Base-by-base conservation (phyloP, 2,329 filamentous ascomycete genomes). In the Talaromyces rugulosus region DNA sequence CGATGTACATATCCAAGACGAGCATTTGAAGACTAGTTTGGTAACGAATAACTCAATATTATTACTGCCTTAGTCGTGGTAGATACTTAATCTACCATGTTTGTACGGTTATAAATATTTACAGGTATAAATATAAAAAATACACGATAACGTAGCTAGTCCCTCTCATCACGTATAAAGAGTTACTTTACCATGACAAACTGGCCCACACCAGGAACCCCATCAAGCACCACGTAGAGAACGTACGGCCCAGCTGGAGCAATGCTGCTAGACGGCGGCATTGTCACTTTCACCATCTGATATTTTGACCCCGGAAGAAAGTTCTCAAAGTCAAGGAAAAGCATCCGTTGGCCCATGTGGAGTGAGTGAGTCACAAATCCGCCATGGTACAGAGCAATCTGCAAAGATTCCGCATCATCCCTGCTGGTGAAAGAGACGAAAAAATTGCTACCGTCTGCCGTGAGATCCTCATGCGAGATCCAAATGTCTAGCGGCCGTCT, bases 321-420 rank as follows among this genome's bases (percentile, higher is more conserved):
- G 44, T 80, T 82, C 23, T 72, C 73, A 52, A 70, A 74, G 64
- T 86, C 83, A 47, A 87, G 74, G 66, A 81, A 80, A 47, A 82
- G 62, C 80, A 86, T 83, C 11, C 84, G 80, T 65, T 86, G 83
- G 51, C 83, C 83, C 85, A 87, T 87, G 69, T 87, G 85, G 23
- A 87, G 68, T 1, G 79, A 81, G 71, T 87, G 85, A 40, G 85
- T 87, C 50, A 86, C 82, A 66, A 85, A 87, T 5, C 85, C 85
- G 51, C 83, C 83, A 66, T 86, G 80, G 71, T 86, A 85, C 23
- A 87, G 77, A 3, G 76, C 74, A 18, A 86, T 77, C 68, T 82
- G 81, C 58, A 82, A 74, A 2, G 67, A 70, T 65, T 80, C 75
- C 2, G 80, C 76, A 51, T 72, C 74, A 44, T 74, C 65, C 18